Percentiles rank a stretch among this genome's conserved stretches.
Evolutionary conservation across 495 filamentous ascomycete genomes (phyloP).

Genomic region (Daldinia loculata): DNA sequence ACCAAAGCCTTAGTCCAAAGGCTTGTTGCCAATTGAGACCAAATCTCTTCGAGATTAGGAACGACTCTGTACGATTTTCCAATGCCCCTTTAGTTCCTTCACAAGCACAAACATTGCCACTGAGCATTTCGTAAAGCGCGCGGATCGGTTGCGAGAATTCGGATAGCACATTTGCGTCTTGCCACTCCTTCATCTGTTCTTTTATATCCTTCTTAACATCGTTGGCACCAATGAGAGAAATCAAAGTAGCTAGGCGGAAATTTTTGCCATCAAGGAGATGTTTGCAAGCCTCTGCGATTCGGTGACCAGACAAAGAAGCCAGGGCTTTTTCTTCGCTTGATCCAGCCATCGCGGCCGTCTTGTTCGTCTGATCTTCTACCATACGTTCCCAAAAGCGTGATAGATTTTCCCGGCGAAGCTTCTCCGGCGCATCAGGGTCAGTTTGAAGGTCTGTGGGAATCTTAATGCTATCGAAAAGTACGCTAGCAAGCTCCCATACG

Average conservation of each 20-base stretch:
- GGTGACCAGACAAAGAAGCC: conserved; percentile 77
- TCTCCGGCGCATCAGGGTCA: conserved; percentile 46
- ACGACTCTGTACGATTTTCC: conserved; percentile 80
- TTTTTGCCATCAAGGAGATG: conserved; percentile 75
- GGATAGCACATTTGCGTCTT: conserved; percentile 76
- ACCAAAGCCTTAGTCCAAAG: conserved; percentile 91
- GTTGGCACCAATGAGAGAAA: conserved; percentile 81
- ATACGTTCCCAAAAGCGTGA: conserved; percentile 68
- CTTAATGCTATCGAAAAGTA: conserved; percentile 81
- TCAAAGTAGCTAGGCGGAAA: conserved; percentile 81
- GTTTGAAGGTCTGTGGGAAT: conserved; percentile 58
- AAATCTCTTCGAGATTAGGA: conserved; percentile 82
- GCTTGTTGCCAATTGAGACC: conserved; percentile 90
- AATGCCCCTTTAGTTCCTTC: conserved; percentile 74
- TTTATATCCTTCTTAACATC: conserved; percentile 71
- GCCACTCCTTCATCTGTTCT: conserved; percentile 85
- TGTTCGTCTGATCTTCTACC: conserved; percentile 64
- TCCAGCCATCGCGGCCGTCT: conserved; percentile 58
- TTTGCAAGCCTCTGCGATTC: conserved; percentile 81
- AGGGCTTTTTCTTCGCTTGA: conserved; percentile 84
- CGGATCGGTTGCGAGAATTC: conserved; percentile 88
- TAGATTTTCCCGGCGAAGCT: conserved; percentile 62
- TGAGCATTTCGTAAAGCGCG: conserved; percentile 86
- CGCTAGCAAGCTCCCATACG: conserved; percentile 79
- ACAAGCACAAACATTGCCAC: conserved; percentile 82